Evolutionary conservation across 305 asterid species (phyloP).

Genomic region (Solanum aculeatissimum): DNA sequence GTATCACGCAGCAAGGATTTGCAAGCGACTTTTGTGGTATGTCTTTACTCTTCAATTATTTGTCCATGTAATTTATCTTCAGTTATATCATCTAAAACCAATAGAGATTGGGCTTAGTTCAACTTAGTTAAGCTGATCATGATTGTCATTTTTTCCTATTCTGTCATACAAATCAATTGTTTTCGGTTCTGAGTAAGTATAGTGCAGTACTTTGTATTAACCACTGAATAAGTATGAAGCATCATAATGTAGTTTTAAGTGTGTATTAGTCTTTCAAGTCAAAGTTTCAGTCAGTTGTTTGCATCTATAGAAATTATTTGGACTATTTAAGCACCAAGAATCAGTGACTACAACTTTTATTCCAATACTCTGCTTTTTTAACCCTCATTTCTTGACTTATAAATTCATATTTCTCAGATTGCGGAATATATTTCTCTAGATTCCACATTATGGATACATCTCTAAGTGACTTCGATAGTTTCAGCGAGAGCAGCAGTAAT

Average conservation of each 20-base stretch:
- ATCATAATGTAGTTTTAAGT: not conserved
- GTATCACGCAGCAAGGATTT: not conserved
- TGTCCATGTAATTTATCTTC: not conserved
- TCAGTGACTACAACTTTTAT: not conserved
- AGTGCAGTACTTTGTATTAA: not conserved
- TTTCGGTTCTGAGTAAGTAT: not conserved
- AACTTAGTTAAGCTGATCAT: not conserved
- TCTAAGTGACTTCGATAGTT: constrained; percentile 60
- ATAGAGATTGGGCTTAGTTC: not conserved
- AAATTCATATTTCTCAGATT: not conserved
- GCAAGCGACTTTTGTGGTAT: constrained; percentile 2
- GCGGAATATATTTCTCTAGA: constrained; percentile 6
- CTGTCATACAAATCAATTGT: not conserved
- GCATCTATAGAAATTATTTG: not conserved
- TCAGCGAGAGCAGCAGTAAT: constrained; percentile 68
- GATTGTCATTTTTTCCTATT: not conserved
- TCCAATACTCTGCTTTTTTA: not conserved
- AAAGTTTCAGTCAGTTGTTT: not conserved
- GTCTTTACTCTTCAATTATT: not conserved
- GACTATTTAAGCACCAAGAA: not conserved
- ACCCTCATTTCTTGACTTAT: not conserved
- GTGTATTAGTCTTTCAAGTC: not conserved
- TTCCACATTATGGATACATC: constrained; percentile 44
- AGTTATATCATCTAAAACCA: not conserved
- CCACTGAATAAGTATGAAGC: not conserved